Percentiles rank a stretch among this genome's conserved stretches.
Conservation (phyloP, 176 grass and related monocot genomes). For the Triticum aestivum region DNA sequence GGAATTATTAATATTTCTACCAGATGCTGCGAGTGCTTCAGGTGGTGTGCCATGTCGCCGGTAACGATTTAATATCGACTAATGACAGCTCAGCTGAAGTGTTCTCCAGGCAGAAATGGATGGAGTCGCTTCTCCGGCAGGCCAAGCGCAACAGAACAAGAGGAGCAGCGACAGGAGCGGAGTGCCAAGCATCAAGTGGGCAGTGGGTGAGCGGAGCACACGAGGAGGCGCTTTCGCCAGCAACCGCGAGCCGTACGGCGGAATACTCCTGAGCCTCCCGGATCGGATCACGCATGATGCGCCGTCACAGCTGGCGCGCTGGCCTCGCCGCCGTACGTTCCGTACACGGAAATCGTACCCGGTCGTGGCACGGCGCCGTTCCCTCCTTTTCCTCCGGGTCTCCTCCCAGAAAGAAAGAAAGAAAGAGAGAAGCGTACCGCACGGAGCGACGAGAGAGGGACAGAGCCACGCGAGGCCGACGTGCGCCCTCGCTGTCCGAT, state of each 20-base stretch:
- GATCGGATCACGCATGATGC: not conserved
- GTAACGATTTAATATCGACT: not conserved
- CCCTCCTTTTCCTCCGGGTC: not conserved
- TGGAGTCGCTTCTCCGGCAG: too few relatives aligned
- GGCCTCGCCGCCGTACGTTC: not conserved
- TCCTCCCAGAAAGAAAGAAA: not conserved
- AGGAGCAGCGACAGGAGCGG: not conserved
- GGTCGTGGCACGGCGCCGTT: not conserved
- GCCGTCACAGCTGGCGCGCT: not conserved
- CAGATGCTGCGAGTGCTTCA: too few relatives aligned
- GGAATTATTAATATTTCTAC: not conserved
- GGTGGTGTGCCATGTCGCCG: too few relatives aligned
- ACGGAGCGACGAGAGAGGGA: not conserved
- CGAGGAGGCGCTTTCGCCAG: not conserved
- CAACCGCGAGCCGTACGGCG: not conserved
- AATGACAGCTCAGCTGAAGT: not conserved
- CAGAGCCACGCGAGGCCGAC: not conserved
- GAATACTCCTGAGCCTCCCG: not conserved
- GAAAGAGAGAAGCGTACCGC: not conserved
- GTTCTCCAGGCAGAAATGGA: not conserved
- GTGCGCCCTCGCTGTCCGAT: not conserved
- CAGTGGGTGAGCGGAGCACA: not conserved
- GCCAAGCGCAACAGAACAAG: not conserved
- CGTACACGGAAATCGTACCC: constrained; percentile 3
- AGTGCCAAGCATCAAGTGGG: not conserved